Percentiles rank a stretch among this genome's conserved stretches.
Conservation (phyloP, 2,329 filamentous ascomycete genomes). For the Cryphonectria radicalis region DNA sequence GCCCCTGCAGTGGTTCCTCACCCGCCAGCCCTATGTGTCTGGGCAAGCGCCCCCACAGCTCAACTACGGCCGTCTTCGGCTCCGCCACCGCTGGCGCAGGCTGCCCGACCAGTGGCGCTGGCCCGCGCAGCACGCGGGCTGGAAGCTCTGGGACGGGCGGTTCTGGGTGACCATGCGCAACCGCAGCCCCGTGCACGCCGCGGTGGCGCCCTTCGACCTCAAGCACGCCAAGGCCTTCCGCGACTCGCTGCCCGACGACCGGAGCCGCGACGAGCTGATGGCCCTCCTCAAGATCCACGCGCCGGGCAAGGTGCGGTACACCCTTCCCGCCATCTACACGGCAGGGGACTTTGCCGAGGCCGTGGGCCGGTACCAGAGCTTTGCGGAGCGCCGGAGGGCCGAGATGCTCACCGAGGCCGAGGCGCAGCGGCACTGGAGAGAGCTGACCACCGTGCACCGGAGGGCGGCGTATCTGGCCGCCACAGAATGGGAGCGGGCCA, state of each 20-base stretch:
- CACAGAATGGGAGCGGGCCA: conserved; percentile 4
- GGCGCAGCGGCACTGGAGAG: conserved; percentile 11
- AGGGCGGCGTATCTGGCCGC: conserved; percentile 9
- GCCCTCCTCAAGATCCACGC: conserved; percentile 53
- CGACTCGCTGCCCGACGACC: conserved; percentile 42
- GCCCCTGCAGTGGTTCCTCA: conserved; percentile 48
- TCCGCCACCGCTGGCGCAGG: conserved; percentile 21
- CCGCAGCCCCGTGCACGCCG: conserved; percentile 47
- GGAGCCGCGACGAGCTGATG: conserved; percentile 43
- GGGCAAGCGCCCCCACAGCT: conserved; percentile 40
- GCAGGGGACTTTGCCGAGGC: conserved; percentile 41
- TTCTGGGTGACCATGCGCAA: conserved; percentile 61
- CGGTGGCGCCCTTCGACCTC: conserved; percentile 50
- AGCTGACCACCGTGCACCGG: background rate
- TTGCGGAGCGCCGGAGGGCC: conserved; percentile 30
- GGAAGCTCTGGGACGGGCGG: conserved; percentile 61
- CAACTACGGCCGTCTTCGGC: conserved; percentile 27
- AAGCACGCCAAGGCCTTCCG: conserved; percentile 54
- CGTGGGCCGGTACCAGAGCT: conserved; percentile 29
- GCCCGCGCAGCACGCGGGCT: conserved; percentile 37
- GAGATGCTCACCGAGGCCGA: conserved; percentile 17
- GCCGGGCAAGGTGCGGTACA: conserved; percentile 59
- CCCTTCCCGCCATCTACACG: conserved; percentile 59
- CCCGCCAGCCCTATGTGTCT: conserved; percentile 51
- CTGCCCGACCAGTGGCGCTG: conserved; percentile 33